Evolutionary conservation across 306 rosid genomes (phyloP), one percentile per base, ranked within the genome.

Genomic region (Cicer judaicum): DNA sequence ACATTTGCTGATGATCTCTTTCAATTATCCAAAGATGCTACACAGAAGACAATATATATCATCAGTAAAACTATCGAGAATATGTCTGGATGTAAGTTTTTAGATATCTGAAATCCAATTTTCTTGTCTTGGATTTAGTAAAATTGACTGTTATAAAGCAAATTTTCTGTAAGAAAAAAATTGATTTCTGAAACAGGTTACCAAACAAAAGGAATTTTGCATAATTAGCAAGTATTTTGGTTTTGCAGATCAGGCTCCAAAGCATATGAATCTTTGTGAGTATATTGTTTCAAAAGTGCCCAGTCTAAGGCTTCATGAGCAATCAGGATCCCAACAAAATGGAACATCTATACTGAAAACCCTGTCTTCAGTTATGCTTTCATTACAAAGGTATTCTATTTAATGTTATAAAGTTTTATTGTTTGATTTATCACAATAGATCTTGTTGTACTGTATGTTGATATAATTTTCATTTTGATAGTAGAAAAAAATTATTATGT

Each of bases 1-100:
- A 78, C 88, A 79, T 81, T 92, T 62, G 96, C 97, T 11, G 96
- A 88, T 80, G 97, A 92, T 76, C 93, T 92, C 54, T 92, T 92
- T 84, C 91, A 87, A 77, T 81, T 88, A 53, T 88, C 91, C 56
- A 85, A 82, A 68, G 84, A 83, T 82, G 92, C 91, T 82, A 78
- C 59, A 5, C 93, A 84, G 79, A 92, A 84, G 78, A 84, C 86
- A 11, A 83, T 83, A 59, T 49, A 67, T n/a, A 81, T 77, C 67
- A 84, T 92, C 74, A 67, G 80, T 67, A 90, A 84, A 81, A 86
- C 87, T 48, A 74, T 82, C 40, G 89, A 89, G 82, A 83, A 75
- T 78, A 81, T 92, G 84, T 84, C 92, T 21, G 96, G 92, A 40
- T 90, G 97, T 92, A 90, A 90, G 97, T 85, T 72, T 67, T 79